Conservation (phyloP, 2,329 filamentous ascomycete genomes). For the Aspergillus ochraceoroseus region DNA sequence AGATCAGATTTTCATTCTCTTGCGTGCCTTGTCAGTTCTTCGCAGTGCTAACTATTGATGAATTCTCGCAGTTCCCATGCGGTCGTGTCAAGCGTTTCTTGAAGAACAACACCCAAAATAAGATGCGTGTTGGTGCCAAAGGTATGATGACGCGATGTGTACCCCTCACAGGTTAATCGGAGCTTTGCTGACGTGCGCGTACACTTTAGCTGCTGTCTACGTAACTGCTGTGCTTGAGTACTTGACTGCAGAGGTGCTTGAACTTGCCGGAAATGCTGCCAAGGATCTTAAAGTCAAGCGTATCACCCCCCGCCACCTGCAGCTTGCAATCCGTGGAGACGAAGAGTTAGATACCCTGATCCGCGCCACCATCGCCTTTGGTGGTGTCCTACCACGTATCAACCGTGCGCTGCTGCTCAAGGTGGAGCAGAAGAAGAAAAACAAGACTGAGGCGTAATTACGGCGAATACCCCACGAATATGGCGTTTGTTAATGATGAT, state of each 20-base stretch:
- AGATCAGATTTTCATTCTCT: neutral
- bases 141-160: constrained; percentile 35
- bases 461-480: constrained; percentile 24
- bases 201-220: constrained; percentile 80
- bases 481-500: constrained; percentile 27
- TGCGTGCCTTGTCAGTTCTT: neutral
- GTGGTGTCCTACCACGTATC: constrained; percentile 97
- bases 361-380: constrained; percentile 94
- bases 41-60: constrained; percentile 5
- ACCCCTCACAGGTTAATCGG: neutral
- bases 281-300: constrained; percentile 99
- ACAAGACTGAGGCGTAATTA: constrained; percentile 47
- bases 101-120: constrained; percentile 98
- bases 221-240: constrained; percentile 98
- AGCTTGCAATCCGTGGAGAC: constrained; percentile 96
- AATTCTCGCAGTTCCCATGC: constrained; percentile 74
- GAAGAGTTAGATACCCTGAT: constrained; percentile 98
- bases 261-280: constrained; percentile 95
- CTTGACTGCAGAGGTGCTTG: constrained; percentile 93
- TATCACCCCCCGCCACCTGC: constrained; percentile 94
- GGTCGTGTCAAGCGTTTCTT: constrained; percentile 99
- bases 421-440: constrained; percentile 97
- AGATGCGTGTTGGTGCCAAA: constrained; percentile 99
- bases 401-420: constrained; percentile 93
- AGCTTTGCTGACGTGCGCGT: constrained; percentile 16